Percentiles rank a stretch among this genome's conserved stretches.
Conservation (phyloP, 1,139 yeast genomes). For the Suhomyces wounanorum region DNA sequence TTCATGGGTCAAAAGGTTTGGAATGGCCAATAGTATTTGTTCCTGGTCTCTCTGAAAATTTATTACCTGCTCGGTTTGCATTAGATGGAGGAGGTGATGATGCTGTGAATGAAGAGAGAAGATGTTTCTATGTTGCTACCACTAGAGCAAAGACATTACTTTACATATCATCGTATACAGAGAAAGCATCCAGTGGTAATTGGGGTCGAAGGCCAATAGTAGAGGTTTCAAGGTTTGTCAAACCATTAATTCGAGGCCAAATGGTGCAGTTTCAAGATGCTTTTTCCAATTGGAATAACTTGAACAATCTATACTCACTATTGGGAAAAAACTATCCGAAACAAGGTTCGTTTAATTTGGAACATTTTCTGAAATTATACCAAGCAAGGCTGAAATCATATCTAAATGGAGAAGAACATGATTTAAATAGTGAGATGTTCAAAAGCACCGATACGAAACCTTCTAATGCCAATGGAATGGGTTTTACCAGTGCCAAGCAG, state of each 20-base stretch:
- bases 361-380: slow-evolving; percentile 14
- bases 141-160: slow-evolving; percentile 70
- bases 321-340: slow-evolving; percentile 11
- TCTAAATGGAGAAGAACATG: slow-evolving; percentile 17
- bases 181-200: slow-evolving; percentile 17
- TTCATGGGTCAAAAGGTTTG: slow-evolving; percentile 89
- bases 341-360: slow-evolving; percentile 10
- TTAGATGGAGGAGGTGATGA: slow-evolving; percentile 34
- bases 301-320: slow-evolving; percentile 22
- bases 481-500: slow-evolving; percentile 17
- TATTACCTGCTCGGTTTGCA: slow-evolving; percentile 55
- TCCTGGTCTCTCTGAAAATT: slow-evolving; percentile 65
- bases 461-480: slow-evolving; percentile 9
- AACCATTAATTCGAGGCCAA: slow-evolving; percentile 8
- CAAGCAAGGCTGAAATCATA: slow-evolving; percentile 14
- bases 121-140: slow-evolving; percentile 84
- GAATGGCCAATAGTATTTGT: slow-evolving; percentile 94
- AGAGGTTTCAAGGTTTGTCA: slow-evolving; percentile 35
- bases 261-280: slow-evolving; percentile 20
- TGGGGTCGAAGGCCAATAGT: slow-evolving; percentile 28
- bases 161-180: slow-evolving; percentile 38
- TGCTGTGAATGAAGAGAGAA: slow-evolving; percentile 68
- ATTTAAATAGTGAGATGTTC: background rate
- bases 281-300: slow-evolving; percentile 18
- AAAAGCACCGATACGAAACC: slow-evolving; percentile 1